phyloP scores from a whole-genome alignment of 495 filamentous ascomycete genomes.

The Neurospora sp. region DNA sequence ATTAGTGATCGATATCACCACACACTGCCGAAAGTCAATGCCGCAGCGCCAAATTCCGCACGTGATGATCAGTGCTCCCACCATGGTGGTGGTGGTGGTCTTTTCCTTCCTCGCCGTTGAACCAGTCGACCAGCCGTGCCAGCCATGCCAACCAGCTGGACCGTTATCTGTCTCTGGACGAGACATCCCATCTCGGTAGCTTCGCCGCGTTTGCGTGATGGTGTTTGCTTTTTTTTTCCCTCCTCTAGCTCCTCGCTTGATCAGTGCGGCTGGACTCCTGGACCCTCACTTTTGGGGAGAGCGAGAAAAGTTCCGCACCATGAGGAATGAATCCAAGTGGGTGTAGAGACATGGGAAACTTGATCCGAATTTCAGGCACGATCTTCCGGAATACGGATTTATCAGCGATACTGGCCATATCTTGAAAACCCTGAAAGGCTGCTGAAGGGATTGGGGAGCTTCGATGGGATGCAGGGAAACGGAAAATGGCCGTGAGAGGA shows the following conservation, averaged over 20 bases:
- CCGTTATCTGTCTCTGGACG: neutral
- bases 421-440: neutral
- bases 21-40: neutral
- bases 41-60: neutral
- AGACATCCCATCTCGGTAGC: neutral
- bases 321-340: neutral
- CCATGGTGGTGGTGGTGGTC: neutral
- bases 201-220: neutral
- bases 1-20: neutral
- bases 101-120: neutral
- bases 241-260: neutral
- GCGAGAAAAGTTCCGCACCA: neutral
- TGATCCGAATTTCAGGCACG: neutral
- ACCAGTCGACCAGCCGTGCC: neutral
- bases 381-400: neutral
- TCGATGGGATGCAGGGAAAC: slow-evolving; percentile 9
- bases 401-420: neutral
- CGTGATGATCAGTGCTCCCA: neutral
- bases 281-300: neutral
- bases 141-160: neutral
- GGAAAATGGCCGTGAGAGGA: neutral
- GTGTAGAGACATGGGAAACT: neutral
- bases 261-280: neutral
- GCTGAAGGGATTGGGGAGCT: neutral
- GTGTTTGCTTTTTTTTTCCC: neutral